These are phyloP conservation scores for Purpureocillium lavendulum DNA, from an alignment of 2,329 filamentous ascomycete species.

Conservation along the genomic window DNA sequence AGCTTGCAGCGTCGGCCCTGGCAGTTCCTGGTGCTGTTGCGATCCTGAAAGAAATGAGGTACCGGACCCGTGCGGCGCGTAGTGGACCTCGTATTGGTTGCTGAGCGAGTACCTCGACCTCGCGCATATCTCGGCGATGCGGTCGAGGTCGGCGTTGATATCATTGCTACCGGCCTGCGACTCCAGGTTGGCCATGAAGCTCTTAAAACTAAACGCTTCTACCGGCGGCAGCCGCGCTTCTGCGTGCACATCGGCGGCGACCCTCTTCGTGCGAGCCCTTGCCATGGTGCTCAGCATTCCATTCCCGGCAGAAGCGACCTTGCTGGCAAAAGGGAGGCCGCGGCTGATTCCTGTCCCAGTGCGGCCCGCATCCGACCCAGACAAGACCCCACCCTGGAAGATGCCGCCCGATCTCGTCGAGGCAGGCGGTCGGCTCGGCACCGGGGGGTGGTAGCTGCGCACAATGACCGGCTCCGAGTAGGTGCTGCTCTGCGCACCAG, in stretches of 20 bases:
- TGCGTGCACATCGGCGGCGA: constrained; percentile 15
- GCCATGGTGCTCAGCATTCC: constrained; percentile 34
- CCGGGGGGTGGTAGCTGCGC: constrained; percentile 50
- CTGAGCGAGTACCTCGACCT: constrained; percentile 56
- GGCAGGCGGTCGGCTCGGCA: constrained; percentile 20
- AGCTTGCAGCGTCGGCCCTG: constrained; percentile 48
- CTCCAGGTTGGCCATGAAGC: constrained; percentile 50
- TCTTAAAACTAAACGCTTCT: constrained; percentile 57
- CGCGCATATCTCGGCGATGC: constrained; percentile 60
- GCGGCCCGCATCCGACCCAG: constrained; percentile 17
- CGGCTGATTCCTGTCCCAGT: constrained; percentile 19
- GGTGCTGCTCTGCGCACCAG: constrained; percentile 47
- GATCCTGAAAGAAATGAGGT: constrained; percentile 31
- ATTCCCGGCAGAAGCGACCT: constrained; percentile 23
- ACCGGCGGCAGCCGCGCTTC: constrained; percentile 48
- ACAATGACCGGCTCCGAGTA: constrained; percentile 60
- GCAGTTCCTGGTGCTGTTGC: constrained; percentile 21
- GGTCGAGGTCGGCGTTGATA: constrained; percentile 51
- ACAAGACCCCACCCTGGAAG: constrained; percentile 17
- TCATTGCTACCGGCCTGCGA: constrained; percentile 31
- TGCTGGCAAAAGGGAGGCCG: constrained; percentile 23
- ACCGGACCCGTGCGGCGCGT: constrained; percentile 53
- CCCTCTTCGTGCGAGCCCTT: constrained; percentile 31
- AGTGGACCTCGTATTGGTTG: constrained; percentile 60
- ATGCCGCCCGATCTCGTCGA: constrained; percentile 19